phyloP scores from a whole-genome alignment of 2,329 filamentous ascomycete species.

The Epichloe sylvatica region DNA sequence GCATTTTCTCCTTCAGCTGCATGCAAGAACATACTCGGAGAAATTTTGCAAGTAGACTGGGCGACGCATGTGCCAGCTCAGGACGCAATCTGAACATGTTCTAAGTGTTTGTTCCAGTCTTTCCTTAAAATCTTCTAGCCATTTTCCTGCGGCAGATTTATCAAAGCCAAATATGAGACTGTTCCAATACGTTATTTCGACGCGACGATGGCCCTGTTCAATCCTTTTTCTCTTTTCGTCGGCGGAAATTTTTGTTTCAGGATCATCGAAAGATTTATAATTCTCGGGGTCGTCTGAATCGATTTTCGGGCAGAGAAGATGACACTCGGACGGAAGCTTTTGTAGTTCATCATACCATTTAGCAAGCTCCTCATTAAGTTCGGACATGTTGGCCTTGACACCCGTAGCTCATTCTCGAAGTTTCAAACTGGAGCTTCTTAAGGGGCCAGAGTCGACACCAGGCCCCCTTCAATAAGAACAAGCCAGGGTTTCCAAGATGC shows the following conservation, averaged over 20 bases:
- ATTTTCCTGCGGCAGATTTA: slow-evolving; percentile 42
- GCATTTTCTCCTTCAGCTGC: not conserved
- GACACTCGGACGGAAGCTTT: slow-evolving; percentile 33
- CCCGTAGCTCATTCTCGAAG: slow-evolving; percentile 3
- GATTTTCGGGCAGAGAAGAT: slow-evolving; percentile 55
- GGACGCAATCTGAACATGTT: slow-evolving; percentile 55
- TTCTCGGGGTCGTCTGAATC: slow-evolving; percentile 48
- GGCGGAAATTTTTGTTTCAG: slow-evolving; percentile 31
- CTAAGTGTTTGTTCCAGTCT: slow-evolving; percentile 45
- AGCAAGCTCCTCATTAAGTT: slow-evolving; percentile 25
- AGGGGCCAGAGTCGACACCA: not conserved
- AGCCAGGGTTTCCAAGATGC: not conserved
- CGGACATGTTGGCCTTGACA: slow-evolving; percentile 21
- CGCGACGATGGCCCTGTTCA: slow-evolving; percentile 38
- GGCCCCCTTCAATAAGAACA: not conserved
- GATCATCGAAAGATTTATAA: slow-evolving; percentile 39
- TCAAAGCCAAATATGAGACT: slow-evolving; percentile 56
- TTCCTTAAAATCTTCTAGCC: slow-evolving; percentile 44
- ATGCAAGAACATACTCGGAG: slow-evolving; percentile 34
- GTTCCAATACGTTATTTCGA: slow-evolving; percentile 51
- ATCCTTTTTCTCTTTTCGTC: slow-evolving; percentile 41
- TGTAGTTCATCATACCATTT: slow-evolving; percentile 31
- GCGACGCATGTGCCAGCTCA: slow-evolving; percentile 60
- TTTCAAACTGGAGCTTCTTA: not conserved
- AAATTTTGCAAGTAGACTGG: slow-evolving; percentile 48